Evolutionary conservation across 129 eudicot genomes (phyloP).

Genomic region (Erigeron canadensis): DNA sequence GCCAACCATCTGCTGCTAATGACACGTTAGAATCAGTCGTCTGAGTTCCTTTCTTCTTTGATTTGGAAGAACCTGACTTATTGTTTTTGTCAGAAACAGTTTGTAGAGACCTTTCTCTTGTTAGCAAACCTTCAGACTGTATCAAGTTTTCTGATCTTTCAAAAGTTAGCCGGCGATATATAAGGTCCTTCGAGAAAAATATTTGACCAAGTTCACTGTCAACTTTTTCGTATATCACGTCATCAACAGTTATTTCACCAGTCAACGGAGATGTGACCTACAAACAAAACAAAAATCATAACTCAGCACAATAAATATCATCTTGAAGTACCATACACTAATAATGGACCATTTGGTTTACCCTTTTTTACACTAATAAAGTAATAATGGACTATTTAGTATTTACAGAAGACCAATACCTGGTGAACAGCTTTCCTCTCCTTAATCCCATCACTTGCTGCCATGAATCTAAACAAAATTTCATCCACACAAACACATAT

Average conservation of each 20-base stretch:
- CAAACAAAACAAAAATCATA: constrained; percentile 21
- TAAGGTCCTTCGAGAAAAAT: constrained; percentile 52
- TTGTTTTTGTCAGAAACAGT: constrained; percentile 32
- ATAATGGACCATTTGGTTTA: constrained; percentile 2
- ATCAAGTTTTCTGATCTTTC: constrained; percentile 76
- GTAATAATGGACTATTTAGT: constrained; percentile 1
- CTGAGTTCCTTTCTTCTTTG: constrained; percentile 58
- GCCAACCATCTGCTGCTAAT: constrained; percentile 23
- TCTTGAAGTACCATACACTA: constrained; percentile 5
- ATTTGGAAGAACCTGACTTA: constrained; percentile 41
- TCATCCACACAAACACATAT: constrained; percentile 10
- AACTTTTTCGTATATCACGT: constrained; percentile 71
- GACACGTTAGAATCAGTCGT: constrained; percentile 33
- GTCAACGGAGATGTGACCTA: constrained; percentile 70
- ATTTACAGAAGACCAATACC: constrained; percentile 42
- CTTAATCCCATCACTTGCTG: constrained; percentile 83
- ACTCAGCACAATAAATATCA: constrained; percentile 15
- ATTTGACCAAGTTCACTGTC: constrained; percentile 52
- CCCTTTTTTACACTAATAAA: too few relatives aligned
- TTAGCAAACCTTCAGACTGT: constrained; percentile 88
- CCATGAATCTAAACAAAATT: constrained; percentile 60
- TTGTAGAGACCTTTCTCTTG: constrained; percentile 35
- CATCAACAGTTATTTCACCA: constrained; percentile 75
- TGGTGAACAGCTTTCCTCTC: constrained; percentile 69
- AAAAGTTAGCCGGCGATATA: constrained; percentile 75